These are phyloP conservation scores for Agaricus bisporus DNA, from an alignment of 768 basidiomycete genomes.

Conservation along the genomic window DNA sequence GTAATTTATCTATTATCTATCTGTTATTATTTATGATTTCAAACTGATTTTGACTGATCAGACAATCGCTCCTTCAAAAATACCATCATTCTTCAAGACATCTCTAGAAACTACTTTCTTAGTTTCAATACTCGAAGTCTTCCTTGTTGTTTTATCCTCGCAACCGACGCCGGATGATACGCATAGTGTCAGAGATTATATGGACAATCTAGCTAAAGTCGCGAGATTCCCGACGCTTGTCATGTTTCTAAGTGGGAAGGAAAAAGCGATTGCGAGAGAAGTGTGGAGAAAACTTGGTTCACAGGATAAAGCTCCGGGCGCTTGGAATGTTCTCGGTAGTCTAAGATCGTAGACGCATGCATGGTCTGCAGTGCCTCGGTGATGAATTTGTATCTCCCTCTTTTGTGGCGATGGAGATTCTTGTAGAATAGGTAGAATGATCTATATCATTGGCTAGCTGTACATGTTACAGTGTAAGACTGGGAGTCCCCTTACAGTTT, in stretches of 20 bases:
- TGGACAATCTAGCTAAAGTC: slow-evolving; percentile 47
- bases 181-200: slow-evolving; percentile 34
- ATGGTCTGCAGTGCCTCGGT: not conserved
- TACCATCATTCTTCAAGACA: slow-evolving; percentile 61
- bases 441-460: too few species aligned
- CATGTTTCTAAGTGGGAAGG: slow-evolving; percentile 52
- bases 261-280: slow-evolving; percentile 42
- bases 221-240: slow-evolving; percentile 59
- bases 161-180: slow-evolving; percentile 14
- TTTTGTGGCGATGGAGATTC: too few species aligned
- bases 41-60: slow-evolving; percentile 17
- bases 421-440: too few species aligned
- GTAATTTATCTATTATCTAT: slow-evolving; percentile 27
- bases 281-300: slow-evolving; percentile 39
- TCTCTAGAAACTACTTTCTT: slow-evolving; percentile 67
- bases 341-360: not conserved
- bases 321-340: slow-evolving; percentile 20
- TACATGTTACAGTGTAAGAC: too few species aligned
- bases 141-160: slow-evolving; percentile 26
- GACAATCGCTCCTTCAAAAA: slow-evolving; percentile 45
- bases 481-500: too few species aligned
- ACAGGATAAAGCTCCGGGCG: slow-evolving; percentile 13
- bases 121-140: slow-evolving; percentile 47
- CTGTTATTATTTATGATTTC: not conserved
- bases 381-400: too few species aligned